These are phyloP conservation scores for Cryphonectria carpinicola DNA, from an alignment of 2,329 filamentous ascomycete genomes.

Conservation along the genomic window DNA sequence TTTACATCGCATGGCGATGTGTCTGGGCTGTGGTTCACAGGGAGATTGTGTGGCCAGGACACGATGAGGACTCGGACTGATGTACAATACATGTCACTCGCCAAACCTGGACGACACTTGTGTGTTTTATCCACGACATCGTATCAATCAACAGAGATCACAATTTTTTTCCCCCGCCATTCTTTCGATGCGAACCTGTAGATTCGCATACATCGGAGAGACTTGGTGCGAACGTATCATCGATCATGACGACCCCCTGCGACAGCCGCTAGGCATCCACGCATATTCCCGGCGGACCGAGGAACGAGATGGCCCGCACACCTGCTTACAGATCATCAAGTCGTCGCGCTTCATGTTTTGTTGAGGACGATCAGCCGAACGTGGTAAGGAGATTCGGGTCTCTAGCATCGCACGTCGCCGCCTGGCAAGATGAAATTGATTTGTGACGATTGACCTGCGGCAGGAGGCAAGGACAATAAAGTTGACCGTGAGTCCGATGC, in stretches of 20 bases:
- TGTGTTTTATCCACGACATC: background rate
- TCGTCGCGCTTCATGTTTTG: background rate
- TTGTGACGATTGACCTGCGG: background rate
- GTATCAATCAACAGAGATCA: background rate
- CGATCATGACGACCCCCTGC: background rate
- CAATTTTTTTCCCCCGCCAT: background rate
- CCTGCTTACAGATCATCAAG: background rate
- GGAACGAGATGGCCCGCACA: background rate
- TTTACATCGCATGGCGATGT: conserved; percentile 54
- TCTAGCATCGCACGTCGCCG: background rate
- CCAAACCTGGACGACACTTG: background rate
- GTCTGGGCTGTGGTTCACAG: conserved; percentile 52
- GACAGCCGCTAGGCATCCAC: background rate
- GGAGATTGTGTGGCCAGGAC: conserved; percentile 62
- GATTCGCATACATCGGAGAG: background rate
- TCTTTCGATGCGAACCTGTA: background rate
- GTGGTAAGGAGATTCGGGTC: background rate
- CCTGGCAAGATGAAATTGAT: background rate
- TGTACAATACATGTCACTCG: background rate
- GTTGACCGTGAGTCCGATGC: background rate
- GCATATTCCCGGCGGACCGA: background rate
- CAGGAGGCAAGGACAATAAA: background rate
- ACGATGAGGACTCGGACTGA: conserved; percentile 55
- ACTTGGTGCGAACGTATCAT: background rate
- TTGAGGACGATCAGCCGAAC: background rate